These are phyloP conservation scores for Cytospora piceae DNA, from an alignment of 2,329 filamentous ascomycete species.

Conservation along the genomic window DNA sequence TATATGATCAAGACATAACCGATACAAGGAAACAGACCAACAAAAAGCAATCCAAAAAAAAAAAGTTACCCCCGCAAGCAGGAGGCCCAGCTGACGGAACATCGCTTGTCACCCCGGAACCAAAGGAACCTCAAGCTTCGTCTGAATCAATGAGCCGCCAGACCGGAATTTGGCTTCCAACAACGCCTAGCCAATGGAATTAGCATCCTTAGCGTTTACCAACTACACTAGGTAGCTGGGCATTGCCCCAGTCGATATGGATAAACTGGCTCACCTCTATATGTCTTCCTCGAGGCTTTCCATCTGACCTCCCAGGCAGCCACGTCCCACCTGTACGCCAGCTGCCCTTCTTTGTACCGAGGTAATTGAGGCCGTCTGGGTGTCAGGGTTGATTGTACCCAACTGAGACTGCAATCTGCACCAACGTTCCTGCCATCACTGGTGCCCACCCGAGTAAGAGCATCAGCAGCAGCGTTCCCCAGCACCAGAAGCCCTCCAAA, in stretches of 20 bases:
- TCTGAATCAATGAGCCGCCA: conserved; percentile 2
- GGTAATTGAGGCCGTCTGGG: not conserved
- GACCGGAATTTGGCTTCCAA: conserved; percentile 1
- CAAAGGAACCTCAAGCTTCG: not conserved
- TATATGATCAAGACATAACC: too few species aligned
- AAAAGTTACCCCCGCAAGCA: conserved; percentile 3
- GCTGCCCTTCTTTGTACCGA: not conserved
- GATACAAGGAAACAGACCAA: not conserved
- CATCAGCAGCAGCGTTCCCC: not conserved
- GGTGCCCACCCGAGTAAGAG: not conserved
- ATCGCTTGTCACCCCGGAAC: conserved; percentile 1
- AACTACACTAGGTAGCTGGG: not conserved
- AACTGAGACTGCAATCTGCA: not conserved
- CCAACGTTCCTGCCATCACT: not conserved
- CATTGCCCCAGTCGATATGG: not conserved
- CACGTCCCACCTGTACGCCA: not conserved
- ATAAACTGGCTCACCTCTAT: not conserved
- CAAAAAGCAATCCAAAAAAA: too few species aligned
- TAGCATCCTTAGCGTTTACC: not conserved
- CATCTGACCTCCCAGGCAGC: not conserved
- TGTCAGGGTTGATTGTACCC: not conserved
- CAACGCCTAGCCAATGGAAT: not conserved
- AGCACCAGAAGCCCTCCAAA: not conserved
- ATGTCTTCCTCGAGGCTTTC: not conserved
- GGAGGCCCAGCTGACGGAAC: not conserved